Evolutionary conservation across 345 rosid genomes (phyloP), one percentile per base, ranked within the genome.

Genomic region (Isatis tinctoria): DNA sequence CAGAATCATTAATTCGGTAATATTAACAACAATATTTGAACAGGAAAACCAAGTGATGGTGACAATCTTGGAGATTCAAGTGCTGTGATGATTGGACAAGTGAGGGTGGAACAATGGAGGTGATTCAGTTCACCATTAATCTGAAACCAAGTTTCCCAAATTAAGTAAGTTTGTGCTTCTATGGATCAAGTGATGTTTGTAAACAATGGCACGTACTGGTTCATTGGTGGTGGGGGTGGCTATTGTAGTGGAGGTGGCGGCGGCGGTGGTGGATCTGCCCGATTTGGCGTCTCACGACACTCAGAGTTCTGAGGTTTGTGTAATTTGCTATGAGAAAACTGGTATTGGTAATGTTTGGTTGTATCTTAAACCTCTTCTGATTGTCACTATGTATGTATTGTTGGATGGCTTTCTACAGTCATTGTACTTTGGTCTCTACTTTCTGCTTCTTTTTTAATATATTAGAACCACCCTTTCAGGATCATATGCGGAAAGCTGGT

Each of bases 401-500:
- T 16, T 35, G 17, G 56, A 33, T 73, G 64, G 48, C 72, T 76
- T 17, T 65, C 4, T 82, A 70, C 83, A 93, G 98, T 93, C 47
- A 84, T 91, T 73, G 96, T 93, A 13, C 98, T n/a, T 63, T 32
- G 47, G 37, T 18, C 17, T 40, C 17, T 58, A 14, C 43, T 4
- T 8, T 27, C 33, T 62, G 62, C 13, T 70, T 45, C 3, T 0
- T 53, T 45, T 75, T 33, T 57, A n/a, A 24, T n/a, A 37, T 71
- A 39, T 76, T 11, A n/a, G 41, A 61, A 58, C 52, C 56, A 49
- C 65, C 37, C 32, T 79, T 71, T 66, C 92, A 93, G 97, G 98
- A 91, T 78, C 96, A 93, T 78, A 93, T 93, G 98, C 77, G 97
- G 40, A 93, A 91, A 83, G 98, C 97, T 40, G 98, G 98, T 0